phyloP scores from a whole-genome alignment of 2,329 filamentous ascomycete genomes.

The Escovopsis weberi region DNA sequence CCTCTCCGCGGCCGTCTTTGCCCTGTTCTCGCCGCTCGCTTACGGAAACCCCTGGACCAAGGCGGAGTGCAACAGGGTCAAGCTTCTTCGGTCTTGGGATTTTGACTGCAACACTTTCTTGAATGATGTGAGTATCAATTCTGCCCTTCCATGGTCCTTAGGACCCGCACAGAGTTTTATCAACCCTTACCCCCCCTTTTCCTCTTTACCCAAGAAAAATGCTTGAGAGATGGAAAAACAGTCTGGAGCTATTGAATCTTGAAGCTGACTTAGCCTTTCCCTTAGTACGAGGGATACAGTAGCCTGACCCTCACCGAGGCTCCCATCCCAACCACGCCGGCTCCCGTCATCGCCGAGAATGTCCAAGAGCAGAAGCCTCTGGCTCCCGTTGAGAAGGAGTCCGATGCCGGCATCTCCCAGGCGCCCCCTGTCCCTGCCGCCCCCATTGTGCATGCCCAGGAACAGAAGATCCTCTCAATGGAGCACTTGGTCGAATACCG shows the following conservation, averaged over 20 bases:
- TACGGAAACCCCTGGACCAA: constrained; percentile 95
- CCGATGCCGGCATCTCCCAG: constrained; percentile 26
- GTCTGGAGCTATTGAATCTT: too few relatives aligned
- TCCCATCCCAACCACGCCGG: constrained; percentile 11
- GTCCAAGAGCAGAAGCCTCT: constrained; percentile 12
- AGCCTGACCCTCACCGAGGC: constrained; percentile 11
- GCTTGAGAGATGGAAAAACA: too few relatives aligned
- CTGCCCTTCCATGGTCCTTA: background rate
- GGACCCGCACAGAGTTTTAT: too few relatives aligned
- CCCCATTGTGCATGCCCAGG: constrained; percentile 19
- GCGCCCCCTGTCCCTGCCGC: constrained; percentile 23
- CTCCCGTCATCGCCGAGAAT: constrained; percentile 7
- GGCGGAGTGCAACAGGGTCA: constrained; percentile 69
- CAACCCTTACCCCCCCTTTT: too few relatives aligned
- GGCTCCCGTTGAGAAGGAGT: constrained; percentile 13
- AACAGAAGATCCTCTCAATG: constrained; percentile 34
- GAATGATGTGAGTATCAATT: constrained; percentile 54
- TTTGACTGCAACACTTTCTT: constrained; percentile 96
- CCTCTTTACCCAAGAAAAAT: too few relatives aligned
- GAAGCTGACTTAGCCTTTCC: constrained; percentile 8
- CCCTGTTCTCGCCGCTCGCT: constrained; percentile 72
- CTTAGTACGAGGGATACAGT: constrained; percentile 34
- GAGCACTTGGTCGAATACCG: constrained; percentile 89
- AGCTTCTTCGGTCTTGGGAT: constrained; percentile 83
- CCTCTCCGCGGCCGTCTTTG: constrained; percentile 61